A percentile compares a stretch with the other conserved stretches of the same genome.
phyloP scores from a whole-genome alignment of 179 eudicot genomes.

The Vitellaria paradoxa region DNA sequence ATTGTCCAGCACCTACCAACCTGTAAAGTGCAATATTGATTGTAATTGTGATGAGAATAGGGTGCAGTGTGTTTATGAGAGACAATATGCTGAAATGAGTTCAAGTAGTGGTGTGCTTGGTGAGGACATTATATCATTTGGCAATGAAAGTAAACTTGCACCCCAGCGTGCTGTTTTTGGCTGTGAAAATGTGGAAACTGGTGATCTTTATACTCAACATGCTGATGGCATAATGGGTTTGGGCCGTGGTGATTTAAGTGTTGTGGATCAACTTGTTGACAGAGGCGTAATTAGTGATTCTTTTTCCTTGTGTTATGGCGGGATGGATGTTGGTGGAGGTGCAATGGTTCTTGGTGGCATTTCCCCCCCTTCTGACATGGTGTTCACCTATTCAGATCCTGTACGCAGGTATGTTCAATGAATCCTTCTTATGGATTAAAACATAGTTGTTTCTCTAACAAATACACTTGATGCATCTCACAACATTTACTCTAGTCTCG shows the following conservation, averaged over 20 bases:
- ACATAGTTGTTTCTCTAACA: constrained; percentile 36
- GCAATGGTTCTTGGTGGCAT: constrained; percentile 96
- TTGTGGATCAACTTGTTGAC: constrained; percentile 90
- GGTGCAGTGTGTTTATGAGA: constrained; percentile 70
- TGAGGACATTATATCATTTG: constrained; percentile 84
- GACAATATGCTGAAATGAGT: constrained; percentile 98
- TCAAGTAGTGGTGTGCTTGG: constrained; percentile 96
- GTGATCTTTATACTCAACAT: constrained; percentile 88
- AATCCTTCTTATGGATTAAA: constrained; percentile 19
- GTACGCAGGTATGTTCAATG: constrained; percentile 71
- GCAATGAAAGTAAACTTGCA: constrained; percentile 74
- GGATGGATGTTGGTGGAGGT: constrained; percentile 95
- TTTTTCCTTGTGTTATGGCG: constrained; percentile 94
- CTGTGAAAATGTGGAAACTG: constrained; percentile 93
- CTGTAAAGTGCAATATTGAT: constrained; percentile 77
- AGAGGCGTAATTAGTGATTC: constrained; percentile 74
- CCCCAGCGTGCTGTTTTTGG: constrained; percentile 95
- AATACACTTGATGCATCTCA: constrained; percentile 66
- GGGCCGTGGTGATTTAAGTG: constrained; percentile 87
- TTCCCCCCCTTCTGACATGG: constrained; percentile 70
- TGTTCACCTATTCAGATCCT: constrained; percentile 75
- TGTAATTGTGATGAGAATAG: constrained; percentile 68
- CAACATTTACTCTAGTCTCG: constrained; percentile 96
- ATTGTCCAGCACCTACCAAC: constrained; percentile 65
- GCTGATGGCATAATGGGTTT: constrained; percentile 99